phyloP scores from a whole-genome alignment of 108 stramenopile species.

The Schizochytrium sp. region DNA sequence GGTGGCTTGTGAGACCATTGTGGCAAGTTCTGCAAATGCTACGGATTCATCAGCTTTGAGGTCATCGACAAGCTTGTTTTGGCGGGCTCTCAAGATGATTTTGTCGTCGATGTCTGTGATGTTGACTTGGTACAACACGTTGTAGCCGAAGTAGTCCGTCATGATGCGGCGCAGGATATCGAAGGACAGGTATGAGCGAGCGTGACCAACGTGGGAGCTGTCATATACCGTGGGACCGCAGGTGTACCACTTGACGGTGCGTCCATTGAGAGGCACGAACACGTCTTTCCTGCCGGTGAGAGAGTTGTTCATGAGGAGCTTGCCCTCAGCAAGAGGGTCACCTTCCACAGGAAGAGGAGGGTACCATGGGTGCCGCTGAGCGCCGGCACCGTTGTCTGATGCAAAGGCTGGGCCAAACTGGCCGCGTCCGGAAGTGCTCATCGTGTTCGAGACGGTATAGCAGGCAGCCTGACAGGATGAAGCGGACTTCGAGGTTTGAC shows the following conservation, averaged over 20 bases:
- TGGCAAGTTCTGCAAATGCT: background rate
- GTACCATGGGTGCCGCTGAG: slow-evolving; percentile 74
- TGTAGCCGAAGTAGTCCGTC: slow-evolving; percentile 91
- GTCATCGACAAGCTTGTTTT: slow-evolving; percentile 66
- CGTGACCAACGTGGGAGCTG: slow-evolving; percentile 83
- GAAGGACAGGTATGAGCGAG: slow-evolving; percentile 88
- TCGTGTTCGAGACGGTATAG: background rate
- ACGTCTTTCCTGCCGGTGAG: slow-evolving; percentile 78
- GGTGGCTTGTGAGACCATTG: background rate
- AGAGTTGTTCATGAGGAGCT: slow-evolving; percentile 79
- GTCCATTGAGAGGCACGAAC: slow-evolving; percentile 76
- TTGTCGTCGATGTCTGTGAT: slow-evolving; percentile 97
- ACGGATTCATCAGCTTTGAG: slow-evolving; percentile 39
- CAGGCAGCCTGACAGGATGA: too few species aligned
- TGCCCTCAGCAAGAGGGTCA: slow-evolving; percentile 75
- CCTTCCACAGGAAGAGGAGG: slow-evolving; percentile 71
- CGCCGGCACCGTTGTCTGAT: background rate
- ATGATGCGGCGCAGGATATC: slow-evolving; percentile 93
- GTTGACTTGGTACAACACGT: slow-evolving; percentile 87
- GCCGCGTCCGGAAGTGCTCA: slow-evolving; percentile 29
- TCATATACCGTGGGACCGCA: slow-evolving; percentile 99
- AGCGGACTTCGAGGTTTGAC: too few species aligned
- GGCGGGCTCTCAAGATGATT: slow-evolving; percentile 88
- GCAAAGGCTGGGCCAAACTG: slow-evolving; percentile 12
- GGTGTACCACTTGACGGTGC: slow-evolving; percentile 88